Evolutionary conservation across 2,329 filamentous ascomycete species (phyloP).

Genomic region (Talaromyces sp.): DNA sequence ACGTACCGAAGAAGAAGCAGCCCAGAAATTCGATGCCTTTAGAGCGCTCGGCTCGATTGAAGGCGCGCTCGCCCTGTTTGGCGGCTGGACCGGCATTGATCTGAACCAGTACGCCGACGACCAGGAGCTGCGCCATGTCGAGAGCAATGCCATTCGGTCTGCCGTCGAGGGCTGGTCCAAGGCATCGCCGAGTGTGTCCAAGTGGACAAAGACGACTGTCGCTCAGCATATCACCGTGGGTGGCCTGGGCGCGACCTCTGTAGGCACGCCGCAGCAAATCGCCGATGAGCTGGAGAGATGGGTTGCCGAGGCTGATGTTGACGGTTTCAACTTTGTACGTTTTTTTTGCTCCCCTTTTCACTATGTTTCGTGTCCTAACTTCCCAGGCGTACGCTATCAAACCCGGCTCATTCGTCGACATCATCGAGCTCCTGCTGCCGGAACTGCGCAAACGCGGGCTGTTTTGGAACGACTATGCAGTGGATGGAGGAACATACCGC

Average conservation of each 20-base stretch:
- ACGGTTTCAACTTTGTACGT: slow-evolving; percentile 68
- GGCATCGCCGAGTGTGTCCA: slow-evolving; percentile 54
- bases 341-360: not conserved
- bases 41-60: slow-evolving; percentile 58
- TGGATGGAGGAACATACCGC: slow-evolving; percentile 31
- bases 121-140: slow-evolving; percentile 57
- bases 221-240: slow-evolving; percentile 64
- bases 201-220: slow-evolving; percentile 68
- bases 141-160: slow-evolving; percentile 56
- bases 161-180: slow-evolving; percentile 48
- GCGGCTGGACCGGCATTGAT: slow-evolving; percentile 69
- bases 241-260: slow-evolving; percentile 59
- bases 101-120: slow-evolving; percentile 57
- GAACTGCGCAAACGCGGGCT: slow-evolving; percentile 55
- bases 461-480: slow-evolving; percentile 35
- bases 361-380: slow-evolving; percentile 11
- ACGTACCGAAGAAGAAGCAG: slow-evolving; percentile 60
- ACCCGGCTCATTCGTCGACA: slow-evolving; percentile 62
- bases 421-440: slow-evolving; percentile 60
- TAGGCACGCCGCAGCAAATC: slow-evolving; percentile 60
- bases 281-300: slow-evolving; percentile 64
- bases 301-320: slow-evolving; percentile 64
- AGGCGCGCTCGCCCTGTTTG: slow-evolving; percentile 65
- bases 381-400: slow-evolving; percentile 58
- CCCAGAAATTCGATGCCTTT: slow-evolving; percentile 58